A percentile compares a stretch with the other conserved stretches of the same genome.
These are phyloP conservation scores for Leptomonas pyrrhocoris DNA, from an alignment of 208 protist genomes.

Conservation along the genomic window DNA sequence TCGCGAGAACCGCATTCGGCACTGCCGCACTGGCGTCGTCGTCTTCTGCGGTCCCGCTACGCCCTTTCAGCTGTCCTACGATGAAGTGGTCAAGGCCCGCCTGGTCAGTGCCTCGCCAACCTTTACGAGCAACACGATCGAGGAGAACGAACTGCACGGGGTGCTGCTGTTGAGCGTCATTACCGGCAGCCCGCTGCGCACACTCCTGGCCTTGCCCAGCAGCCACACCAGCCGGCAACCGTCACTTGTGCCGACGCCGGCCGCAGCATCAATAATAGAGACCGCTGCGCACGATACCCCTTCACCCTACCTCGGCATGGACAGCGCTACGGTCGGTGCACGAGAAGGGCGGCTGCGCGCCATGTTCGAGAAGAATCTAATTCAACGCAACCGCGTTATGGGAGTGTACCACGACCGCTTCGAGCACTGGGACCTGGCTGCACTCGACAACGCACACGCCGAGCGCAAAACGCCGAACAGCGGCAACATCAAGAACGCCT, in stretches of 20 bases:
- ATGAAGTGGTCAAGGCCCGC: slow-evolving; percentile 41
- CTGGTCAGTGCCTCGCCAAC: slow-evolving; percentile 48
- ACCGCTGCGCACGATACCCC: slow-evolving; percentile 25
- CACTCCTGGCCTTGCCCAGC: slow-evolving; percentile 16
- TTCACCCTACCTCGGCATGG: slow-evolving; percentile 12
- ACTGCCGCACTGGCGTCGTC: slow-evolving; percentile 63
- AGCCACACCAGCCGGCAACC: slow-evolving; percentile 2
- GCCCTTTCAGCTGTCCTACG: slow-evolving; percentile 44
- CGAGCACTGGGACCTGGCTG: slow-evolving; percentile 59
- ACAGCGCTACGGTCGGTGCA: slow-evolving; percentile 10
- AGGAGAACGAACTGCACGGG: slow-evolving; percentile 78
- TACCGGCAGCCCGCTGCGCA: slow-evolving; percentile 53
- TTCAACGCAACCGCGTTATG: slow-evolving; percentile 74
- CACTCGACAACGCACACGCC: slow-evolving; percentile 28
- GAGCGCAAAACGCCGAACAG: slow-evolving; percentile 15
- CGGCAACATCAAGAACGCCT: slow-evolving; percentile 48
- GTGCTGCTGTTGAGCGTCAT: slow-evolving; percentile 73
- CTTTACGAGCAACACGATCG: slow-evolving; percentile 73
- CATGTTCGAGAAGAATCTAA: slow-evolving; percentile 65
- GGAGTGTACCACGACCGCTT: slow-evolving; percentile 87
- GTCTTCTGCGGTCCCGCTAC: slow-evolving; percentile 61
- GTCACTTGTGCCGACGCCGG: background rate
- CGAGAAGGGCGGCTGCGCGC: slow-evolving; percentile 45
- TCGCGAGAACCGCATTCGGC: slow-evolving; percentile 33
- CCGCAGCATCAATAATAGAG: background rate